Evolutionary conservation across 1,284 basidiomycete species (phyloP).

Genomic region (Microbotryum silenes-acaulis): DNA sequence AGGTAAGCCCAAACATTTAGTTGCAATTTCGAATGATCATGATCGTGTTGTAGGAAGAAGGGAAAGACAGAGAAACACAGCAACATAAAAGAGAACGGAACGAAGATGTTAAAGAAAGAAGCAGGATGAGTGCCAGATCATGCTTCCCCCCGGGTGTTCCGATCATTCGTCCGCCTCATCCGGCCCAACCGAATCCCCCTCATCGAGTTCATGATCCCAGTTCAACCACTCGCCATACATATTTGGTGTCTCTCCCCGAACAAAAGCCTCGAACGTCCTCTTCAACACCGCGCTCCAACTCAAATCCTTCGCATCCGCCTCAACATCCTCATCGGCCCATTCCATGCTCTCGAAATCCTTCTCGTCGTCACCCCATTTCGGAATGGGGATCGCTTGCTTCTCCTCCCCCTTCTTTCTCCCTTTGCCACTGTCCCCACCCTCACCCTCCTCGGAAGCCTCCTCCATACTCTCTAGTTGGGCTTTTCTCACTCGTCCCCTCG

Average conservation of each 20-base stretch:
- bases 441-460: not conserved
- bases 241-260: constrained; percentile 78
- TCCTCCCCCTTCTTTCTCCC: constrained; percentile 2
- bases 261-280: constrained; percentile 78
- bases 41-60: not conserved
- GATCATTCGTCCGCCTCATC: constrained; percentile 47
- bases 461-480: constrained; percentile 16
- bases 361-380: constrained; percentile 28
- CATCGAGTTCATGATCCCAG: constrained; percentile 23
- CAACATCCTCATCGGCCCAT: constrained; percentile 22
- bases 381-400: constrained; percentile 12
- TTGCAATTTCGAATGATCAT: not conserved
- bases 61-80: not conserved
- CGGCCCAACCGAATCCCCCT: constrained; percentile 30
- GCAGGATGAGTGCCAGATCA: not conserved
- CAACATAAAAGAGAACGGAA: not conserved
- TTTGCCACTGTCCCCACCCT: not conserved
- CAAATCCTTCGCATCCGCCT: constrained; percentile 56
- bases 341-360: constrained; percentile 29
- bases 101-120: not conserved
- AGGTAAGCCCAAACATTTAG: not conserved
- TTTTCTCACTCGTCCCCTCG: constrained; percentile 32
- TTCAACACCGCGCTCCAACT: constrained; percentile 86
- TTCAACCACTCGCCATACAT: constrained; percentile 50
- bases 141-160: not conserved